These are phyloP conservation scores for Lophium mytilinum DNA, from an alignment of 495 filamentous ascomycete genomes.

Conservation along the genomic window DNA sequence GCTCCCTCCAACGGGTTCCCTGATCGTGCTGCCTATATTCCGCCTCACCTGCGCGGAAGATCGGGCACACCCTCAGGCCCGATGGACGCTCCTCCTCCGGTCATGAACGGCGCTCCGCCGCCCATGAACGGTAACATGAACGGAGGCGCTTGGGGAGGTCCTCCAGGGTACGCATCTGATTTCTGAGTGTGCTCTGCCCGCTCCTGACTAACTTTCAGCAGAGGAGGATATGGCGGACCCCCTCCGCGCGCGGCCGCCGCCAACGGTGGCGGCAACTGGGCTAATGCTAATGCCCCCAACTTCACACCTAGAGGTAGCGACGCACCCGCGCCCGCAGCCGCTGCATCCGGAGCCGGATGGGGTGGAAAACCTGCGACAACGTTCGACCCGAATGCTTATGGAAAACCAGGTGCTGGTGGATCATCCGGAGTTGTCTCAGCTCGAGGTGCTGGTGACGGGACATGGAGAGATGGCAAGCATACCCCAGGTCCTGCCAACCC, in stretches of 20 bases:
- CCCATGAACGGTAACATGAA: constrained; percentile 43
- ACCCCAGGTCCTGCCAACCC: constrained; percentile 79
- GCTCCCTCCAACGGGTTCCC: constrained; percentile 39
- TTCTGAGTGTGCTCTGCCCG: background rate
- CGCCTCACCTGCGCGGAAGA: constrained; percentile 79
- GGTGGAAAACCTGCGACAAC: constrained; percentile 4
- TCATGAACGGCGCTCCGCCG: constrained; percentile 26
- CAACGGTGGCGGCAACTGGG: constrained; percentile 64
- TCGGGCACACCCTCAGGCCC: constrained; percentile 24
- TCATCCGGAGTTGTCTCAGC: constrained; percentile 40
- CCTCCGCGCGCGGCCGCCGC: constrained; percentile 18
- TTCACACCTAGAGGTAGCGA: constrained; percentile 53
- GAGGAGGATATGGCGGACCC: constrained; percentile 20
- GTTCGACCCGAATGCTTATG: constrained; percentile 65
- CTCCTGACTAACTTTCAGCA: constrained; percentile 9
- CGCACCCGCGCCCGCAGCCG: constrained; percentile 1
- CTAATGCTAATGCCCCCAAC: constrained; percentile 54
- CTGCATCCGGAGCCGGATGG: constrained; percentile 16
- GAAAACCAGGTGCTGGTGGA: constrained; percentile 49
- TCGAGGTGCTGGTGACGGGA: constrained; percentile 84
- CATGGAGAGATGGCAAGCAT: constrained; percentile 96
- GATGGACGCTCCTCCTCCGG: constrained; percentile 24
- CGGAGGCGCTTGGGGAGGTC: constrained; percentile 53
- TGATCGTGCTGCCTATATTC: constrained; percentile 79
- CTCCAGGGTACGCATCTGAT: constrained; percentile 39